Base-by-base conservation (phyloP, 1,139 yeast species). In the Diutina sp. region DNA sequence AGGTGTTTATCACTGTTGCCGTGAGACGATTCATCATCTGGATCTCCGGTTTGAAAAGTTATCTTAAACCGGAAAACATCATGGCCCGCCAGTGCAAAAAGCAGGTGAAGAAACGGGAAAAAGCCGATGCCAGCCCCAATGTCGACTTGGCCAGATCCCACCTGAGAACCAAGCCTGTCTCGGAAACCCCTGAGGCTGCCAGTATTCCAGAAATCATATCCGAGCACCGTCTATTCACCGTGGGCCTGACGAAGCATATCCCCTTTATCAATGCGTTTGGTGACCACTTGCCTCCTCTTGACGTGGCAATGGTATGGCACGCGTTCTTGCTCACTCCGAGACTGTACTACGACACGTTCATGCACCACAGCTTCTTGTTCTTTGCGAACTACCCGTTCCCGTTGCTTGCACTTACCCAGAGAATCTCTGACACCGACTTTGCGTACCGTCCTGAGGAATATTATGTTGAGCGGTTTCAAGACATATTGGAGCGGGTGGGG, bases 221-320 rank as follows among this genome's bases (percentile, higher is more conserved):
- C 14, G 51, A 28, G 14, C 38, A 28, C 35, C 29, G 30, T n/a
- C 14, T 48, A 11, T 28, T 28, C 38, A 29, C 16, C 21, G 47
- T 28, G 25, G 50, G 30, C 14, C 30, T 18, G 32, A 25, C 12
- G 46, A 44, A 44, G n/a, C 55, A 46, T 9, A 41, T 51, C 44
- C 51, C 32, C 29, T 54, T 18, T 52, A n/a, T 38, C 45, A 25
- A 54, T n/a, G 41, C 58, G 14, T 56, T 56, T 32, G 55, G 44
- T 21, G 48, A 59, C 30, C 46, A 44, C 11, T 56, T 70, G 46
- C 75, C 76, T 1, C 75, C 75, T 0, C 60, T 72, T 46, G 77
- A 73, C 58, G 69, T 74, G 9, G 56, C 73, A 8, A 66, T 74
- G 71, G 73, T 74, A 0, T 74, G 78, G 78, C 77, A 74, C 60